Evolutionary conservation across 805 yeast species (phyloP), one percentile per base, ranked within the genome.

Genomic region (Cyberlindnera japonica): DNA sequence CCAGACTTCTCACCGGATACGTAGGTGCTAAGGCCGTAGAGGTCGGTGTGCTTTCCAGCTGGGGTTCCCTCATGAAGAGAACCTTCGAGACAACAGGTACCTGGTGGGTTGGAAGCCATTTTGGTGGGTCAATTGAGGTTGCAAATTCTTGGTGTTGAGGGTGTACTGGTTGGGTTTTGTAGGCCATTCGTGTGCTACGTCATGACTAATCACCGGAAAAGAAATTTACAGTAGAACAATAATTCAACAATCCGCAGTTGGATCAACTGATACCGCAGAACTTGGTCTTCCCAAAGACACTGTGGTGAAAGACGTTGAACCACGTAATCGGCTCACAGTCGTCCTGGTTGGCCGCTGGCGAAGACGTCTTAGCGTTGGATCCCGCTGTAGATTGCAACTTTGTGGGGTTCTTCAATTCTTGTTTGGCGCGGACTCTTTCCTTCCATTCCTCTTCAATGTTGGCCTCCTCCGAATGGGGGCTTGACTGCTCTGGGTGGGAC

Each of bases 61-160:
- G 80, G 68, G 4, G 59, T 59, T 26, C 84, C 85, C 48, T 71
- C 54, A 49, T 46, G 47, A 34, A 37, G 33, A 27, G 37, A 28
- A 20, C 41, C 41, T 27, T 41, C 23, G 12, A 35, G 14, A 26
- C 50, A 47, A 31, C 50, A 47, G 3, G 40, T 6, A 17, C 41
- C 68, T 41, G 79, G 78, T 27, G 75, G 70, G 45, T 74, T 64
- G n/a, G 80, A 74, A 41, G 80, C 70, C 72, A 67, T 64, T 40
- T 34, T 52, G 15, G 17, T 7, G 7, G 34, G 23, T n/a, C 25
- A 28, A 28, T 28, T 28, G 31, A 28, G 19, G 19, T 14, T 28
- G 8, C 16, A 5, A 19, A 7, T 6, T 14, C 19, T 12, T 9
- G 6, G 14, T 9, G 21, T 5, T 7, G 22, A 31, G 10, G 28